Base-by-base conservation (phyloP, 1,284 basidiomycete species). In the Boletellus sp. region DNA sequence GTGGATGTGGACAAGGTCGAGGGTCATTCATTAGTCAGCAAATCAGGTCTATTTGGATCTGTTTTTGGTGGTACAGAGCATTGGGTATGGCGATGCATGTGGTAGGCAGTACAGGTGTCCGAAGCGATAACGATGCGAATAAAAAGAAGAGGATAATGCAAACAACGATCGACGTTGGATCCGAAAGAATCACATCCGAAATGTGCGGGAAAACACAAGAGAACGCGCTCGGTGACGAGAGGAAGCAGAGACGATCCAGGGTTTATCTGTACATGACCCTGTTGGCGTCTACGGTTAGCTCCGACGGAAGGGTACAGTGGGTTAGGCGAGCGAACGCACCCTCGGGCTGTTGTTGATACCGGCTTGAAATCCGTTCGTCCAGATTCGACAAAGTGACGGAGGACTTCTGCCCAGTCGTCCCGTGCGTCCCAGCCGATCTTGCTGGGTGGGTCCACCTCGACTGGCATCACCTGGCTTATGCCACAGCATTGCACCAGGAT, bases 381-480 rank as follows among this genome's bases (percentile, higher is more conserved):
- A n/a, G 76, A 72, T 52, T 84, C 82, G 50, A 88, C 80, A 60
- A 85, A 89, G 68, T 86, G 82, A 24, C 75, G 70, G 37, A 89
- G 76, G 19, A 85, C 82, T 15, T 76, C 74, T 10, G 71, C 68
- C 87, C 87, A 90, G 67, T 90, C 86, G 8, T 83, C 82, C 50
- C 86, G 75, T 19, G 66, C 57, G 64, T 89, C 87, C 87, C 86
- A 89, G 19, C 80, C 72, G 61, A 89, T 88, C 58, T 80, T 83
- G 51, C 75, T 72, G 2, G 86, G 87, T 8, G 84, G 78, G 65
- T 89, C 87, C 43, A 90, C 84, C 65, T 90, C 87, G 53, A 90
- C 85, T 26, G 87, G 87, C 83, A 90, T 86, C 54, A 90, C 87
- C 60, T 90, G 86, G 62, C 80, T 83, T 62, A 88, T 76, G 16